These are phyloP conservation scores for Mycena maculata DNA, from an alignment of 768 basidiomycete species.

Conservation along the genomic window DNA sequence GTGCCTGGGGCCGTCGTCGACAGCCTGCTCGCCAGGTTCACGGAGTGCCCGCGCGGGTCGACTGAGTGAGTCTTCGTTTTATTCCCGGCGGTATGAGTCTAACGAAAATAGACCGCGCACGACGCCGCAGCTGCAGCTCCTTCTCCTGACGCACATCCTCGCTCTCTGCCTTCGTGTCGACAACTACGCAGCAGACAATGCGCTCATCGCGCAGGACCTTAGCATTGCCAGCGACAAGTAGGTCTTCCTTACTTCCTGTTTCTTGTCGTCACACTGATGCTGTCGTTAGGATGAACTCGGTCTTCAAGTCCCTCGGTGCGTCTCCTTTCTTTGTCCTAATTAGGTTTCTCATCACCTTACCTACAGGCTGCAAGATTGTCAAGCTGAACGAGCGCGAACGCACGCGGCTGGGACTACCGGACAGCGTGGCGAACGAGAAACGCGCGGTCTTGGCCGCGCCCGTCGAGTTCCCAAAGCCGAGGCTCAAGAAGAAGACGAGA, in stretches of 20 bases:
- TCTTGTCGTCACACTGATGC: background rate
- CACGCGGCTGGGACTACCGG: slow-evolving; percentile 73
- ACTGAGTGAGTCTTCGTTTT: slow-evolving; percentile 59
- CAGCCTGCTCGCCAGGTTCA: slow-evolving; percentile 81
- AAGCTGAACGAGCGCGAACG: slow-evolving; percentile 71
- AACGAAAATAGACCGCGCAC: slow-evolving; percentile 53
- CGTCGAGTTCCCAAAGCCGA: slow-evolving; percentile 82
- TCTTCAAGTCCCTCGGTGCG: slow-evolving; percentile 57
- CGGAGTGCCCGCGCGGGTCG: slow-evolving; percentile 77
- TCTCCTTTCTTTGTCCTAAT: background rate
- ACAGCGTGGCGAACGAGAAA: slow-evolving; percentile 70
- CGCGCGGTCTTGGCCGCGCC: slow-evolving; percentile 82
- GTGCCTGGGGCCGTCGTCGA: slow-evolving; percentile 78
- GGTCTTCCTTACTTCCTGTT: slow-evolving; percentile 43
- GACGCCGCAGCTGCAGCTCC: slow-evolving; percentile 78
- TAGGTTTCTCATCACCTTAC: background rate
- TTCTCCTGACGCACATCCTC: slow-evolving; percentile 82
- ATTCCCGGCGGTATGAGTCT: background rate
- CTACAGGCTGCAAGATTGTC: slow-evolving; percentile 77
- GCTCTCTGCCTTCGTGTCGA: slow-evolving; percentile 85
- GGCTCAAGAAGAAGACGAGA: slow-evolving; percentile 49
- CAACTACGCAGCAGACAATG: slow-evolving; percentile 77
- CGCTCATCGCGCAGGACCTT: slow-evolving; percentile 78
- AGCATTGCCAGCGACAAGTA: slow-evolving; percentile 74
- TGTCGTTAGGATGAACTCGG: slow-evolving; percentile 45